A percentile compares a stretch with the other conserved stretches of the same genome.
Evolutionary conservation across 164 flowering plant species (phyloP).

Genomic region (Houttuynia cordata): DNA sequence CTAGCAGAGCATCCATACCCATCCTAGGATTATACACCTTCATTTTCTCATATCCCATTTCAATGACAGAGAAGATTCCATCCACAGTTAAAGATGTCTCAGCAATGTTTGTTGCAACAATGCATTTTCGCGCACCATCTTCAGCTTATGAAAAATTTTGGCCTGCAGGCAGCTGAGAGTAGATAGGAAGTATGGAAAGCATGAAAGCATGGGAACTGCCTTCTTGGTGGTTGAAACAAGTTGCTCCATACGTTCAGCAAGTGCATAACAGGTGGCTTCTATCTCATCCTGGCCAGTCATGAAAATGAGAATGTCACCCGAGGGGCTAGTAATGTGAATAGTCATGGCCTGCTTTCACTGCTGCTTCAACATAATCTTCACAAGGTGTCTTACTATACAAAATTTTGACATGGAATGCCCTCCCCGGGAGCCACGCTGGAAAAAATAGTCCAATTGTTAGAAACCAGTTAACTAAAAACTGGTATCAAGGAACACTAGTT

Average conservation of each 20-base stretch:
- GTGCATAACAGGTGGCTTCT: slow-evolving; percentile 90
- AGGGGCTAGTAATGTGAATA: slow-evolving; percentile 78
- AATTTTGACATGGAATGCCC: too few species aligned
- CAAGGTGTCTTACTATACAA: too few species aligned
- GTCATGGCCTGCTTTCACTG: slow-evolving; percentile 97
- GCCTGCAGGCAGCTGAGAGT: slow-evolving; percentile 96
- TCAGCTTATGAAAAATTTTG: slow-evolving; percentile 87
- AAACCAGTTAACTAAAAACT: slow-evolving; percentile 48
- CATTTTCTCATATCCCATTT: slow-evolving; percentile 88
- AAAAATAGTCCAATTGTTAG: slow-evolving; percentile 79
- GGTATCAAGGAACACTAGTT: slow-evolving; percentile 51
- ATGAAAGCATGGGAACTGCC: slow-evolving; percentile 59
- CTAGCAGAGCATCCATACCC: slow-evolving; percentile 98
- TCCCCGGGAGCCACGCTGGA: too few species aligned
- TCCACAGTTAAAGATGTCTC: slow-evolving; percentile 97
- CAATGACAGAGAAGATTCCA: slow-evolving; percentile 87
- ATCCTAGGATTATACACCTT: slow-evolving; percentile 86
- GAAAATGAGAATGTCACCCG: slow-evolving; percentile 93
- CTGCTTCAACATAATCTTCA: slow-evolving; percentile 70
- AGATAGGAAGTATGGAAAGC: slow-evolving; percentile 82
- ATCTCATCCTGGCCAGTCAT: slow-evolving; percentile 99
- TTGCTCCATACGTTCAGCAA: slow-evolving; percentile 86
- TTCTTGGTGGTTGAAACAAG: slow-evolving; percentile 52
- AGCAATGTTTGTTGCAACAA: slow-evolving; percentile 96
- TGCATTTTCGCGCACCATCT: slow-evolving; percentile 93